Conservation (phyloP, 148 eudicot genomes). For the Fagopyrum esculentum region DNA sequence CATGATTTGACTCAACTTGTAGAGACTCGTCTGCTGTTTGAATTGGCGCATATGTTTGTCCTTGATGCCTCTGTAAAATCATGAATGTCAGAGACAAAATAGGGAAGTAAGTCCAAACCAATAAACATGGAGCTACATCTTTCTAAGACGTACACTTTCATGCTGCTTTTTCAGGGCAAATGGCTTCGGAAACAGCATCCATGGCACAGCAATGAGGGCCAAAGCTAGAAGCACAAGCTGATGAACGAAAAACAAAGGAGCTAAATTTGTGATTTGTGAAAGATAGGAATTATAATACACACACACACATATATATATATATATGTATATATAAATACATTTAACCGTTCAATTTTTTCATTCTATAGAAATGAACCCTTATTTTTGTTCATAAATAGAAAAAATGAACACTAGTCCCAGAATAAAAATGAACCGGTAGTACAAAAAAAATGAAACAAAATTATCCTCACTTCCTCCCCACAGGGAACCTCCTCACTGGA, state of each 20-base stretch:
- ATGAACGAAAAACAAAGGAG: slow-evolving; percentile 1
- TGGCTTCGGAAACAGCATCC: slow-evolving; percentile 99
- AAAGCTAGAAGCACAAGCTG: slow-evolving; percentile 43
- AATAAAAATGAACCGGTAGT: no score
- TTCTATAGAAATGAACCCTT: no score
- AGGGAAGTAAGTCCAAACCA: not conserved
- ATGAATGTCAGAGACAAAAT: not conserved
- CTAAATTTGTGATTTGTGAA: not conserved
- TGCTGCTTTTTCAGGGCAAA: slow-evolving; percentile 84
- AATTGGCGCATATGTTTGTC: slow-evolving; percentile 62
- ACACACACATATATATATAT: no score
- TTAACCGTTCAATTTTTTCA: no score
- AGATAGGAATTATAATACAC: no score
- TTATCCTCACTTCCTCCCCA: no score
- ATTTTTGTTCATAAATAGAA: no score
- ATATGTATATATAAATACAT: no score
- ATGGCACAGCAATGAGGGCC: slow-evolving; percentile 89
- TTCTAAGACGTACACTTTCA: slow-evolving; percentile 48
- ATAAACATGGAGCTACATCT: slow-evolving; percentile 16
- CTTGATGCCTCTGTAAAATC: slow-evolving; percentile 71
- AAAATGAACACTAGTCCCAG: no score
- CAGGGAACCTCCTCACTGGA: no score
- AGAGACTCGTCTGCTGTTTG: slow-evolving; percentile 53
- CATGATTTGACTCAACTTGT: slow-evolving; percentile 46
- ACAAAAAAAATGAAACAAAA: no score